These are phyloP conservation scores for Penicillium carneum DNA, from an alignment of 2,329 filamentous ascomycete species.

Conservation along the genomic window DNA sequence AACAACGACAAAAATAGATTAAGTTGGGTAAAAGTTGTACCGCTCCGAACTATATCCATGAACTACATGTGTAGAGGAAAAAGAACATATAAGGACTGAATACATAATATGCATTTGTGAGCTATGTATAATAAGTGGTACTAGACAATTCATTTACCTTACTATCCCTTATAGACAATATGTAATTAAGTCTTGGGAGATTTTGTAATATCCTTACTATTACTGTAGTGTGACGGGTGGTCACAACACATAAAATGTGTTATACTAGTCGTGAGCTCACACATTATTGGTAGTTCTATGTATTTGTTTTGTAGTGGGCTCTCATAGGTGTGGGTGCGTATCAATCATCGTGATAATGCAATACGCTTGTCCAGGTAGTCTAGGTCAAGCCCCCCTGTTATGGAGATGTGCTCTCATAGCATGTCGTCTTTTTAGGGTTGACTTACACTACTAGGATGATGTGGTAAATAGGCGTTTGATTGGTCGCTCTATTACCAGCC, in stretches of 20 bases:
- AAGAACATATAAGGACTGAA: not conserved
- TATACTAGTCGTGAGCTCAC: not conserved
- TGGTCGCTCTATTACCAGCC: not conserved
- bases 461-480: not conserved
- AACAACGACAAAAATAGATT: not conserved
- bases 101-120: not conserved
- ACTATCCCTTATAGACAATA: not conserved
- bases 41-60: slow-evolving; percentile 13
- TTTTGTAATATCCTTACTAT: not conserved
- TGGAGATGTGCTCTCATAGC: not conserved
- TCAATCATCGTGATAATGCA: not conserved
- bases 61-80: not conserved
- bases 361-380: not conserved
- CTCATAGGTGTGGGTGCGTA: not conserved
- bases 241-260: not conserved
- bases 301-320: not conserved
- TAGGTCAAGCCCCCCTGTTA: not conserved
- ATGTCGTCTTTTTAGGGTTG: not conserved
- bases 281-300: no score
- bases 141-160: not conserved
- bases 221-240: not conserved
- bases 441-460: no score
- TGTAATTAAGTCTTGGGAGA: no score
- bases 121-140: not conserved
- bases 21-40: not conserved